These are phyloP conservation scores for Hemerocallis citrina DNA, from an alignment of 106 monocot genomes.

Conservation along the genomic window DNA sequence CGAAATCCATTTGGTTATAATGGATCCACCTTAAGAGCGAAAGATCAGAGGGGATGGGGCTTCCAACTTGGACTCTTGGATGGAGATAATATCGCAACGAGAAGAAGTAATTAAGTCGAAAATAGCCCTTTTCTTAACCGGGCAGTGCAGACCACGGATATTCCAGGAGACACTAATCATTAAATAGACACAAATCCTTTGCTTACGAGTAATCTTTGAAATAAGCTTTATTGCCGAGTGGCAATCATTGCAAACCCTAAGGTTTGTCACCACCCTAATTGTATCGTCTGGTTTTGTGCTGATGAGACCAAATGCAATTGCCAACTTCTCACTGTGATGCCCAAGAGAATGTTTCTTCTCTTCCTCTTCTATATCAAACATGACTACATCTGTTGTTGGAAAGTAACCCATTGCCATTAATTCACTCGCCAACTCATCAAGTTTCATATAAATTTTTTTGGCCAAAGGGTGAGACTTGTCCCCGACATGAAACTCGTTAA, in stretches of 20 bases:
- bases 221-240: conserved; percentile 61
- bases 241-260: conserved; percentile 69
- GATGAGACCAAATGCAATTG: conserved; percentile 37
- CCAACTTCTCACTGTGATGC: conserved; percentile 48
- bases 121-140: too few species aligned
- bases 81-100: too few species aligned
- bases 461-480: conserved; percentile 39
- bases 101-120: too few species aligned
- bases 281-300: conserved; percentile 17
- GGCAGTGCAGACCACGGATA: too few species aligned
- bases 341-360: conserved; percentile 43
- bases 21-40: too few species aligned
- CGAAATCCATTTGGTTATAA: too few species aligned
- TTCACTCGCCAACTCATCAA: conserved; percentile 39
- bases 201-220: conserved; percentile 26
- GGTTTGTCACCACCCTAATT: conserved; percentile 71
- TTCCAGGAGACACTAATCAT: too few species aligned
- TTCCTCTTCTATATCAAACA: conserved; percentile 60
- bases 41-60: too few species aligned
- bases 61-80: too few species aligned
- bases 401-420: conserved; percentile 35
- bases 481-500: conserved; percentile 70
- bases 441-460: conserved; percentile 34
- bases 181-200: too few species aligned
- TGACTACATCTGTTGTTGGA: conserved; percentile 33